Base-by-base conservation (phyloP, 1,284 basidiomycete genomes). In the Farysia itapuensis region DNA sequence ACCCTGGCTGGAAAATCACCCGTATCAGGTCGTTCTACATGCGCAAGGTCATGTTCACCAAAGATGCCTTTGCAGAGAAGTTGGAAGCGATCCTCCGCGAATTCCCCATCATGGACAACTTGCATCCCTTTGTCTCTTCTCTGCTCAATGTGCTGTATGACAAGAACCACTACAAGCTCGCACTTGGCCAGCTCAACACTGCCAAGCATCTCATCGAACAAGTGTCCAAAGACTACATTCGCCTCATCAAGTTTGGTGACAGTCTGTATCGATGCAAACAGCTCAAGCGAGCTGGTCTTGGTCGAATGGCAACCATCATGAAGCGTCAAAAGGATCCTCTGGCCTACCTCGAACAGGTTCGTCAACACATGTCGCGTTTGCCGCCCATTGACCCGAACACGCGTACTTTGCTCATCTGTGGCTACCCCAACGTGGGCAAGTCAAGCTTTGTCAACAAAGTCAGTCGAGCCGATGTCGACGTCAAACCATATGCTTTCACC, bases 1-100 rank as follows among this genome's bases (percentile, higher is more conserved):
- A 77, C 36, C 74, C 74, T 43, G 97, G 96, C 82, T 96, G 95
- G 83, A 97, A 98, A 82, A 98, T 98, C 78, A 90, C 89, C 58
- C 86, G 91, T 43, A 93, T 92, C 77, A 84, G 90, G 25, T 63
- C 72, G 67, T 89, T 96, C 78, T 96, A 98, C 80, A 96, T 97
- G 94, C 86, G 93, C 78, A 98, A 97, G 80, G 93, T 98, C 80
- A 98, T 96, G 81, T 98, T 97, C 79, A 95, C 93, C 1, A 93
- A 97, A 79, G 92, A 97, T 77, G 84, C 89, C 13, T 97, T 98
- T 69, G 92, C 94, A 66, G 94, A 98, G 80, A 96, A 97, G 78
- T 84, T 99, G 25, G 86, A 87, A 48, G 87, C 86, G 25, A 99
- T 99, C 74, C 81, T 99, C 67, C 84, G 84, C 35, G 94, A 98